A percentile compares a stretch with the other conserved stretches of the same genome.
phyloP scores from a whole-genome alignment of 495 filamentous ascomycete genomes.

The Halenospora varia region DNA sequence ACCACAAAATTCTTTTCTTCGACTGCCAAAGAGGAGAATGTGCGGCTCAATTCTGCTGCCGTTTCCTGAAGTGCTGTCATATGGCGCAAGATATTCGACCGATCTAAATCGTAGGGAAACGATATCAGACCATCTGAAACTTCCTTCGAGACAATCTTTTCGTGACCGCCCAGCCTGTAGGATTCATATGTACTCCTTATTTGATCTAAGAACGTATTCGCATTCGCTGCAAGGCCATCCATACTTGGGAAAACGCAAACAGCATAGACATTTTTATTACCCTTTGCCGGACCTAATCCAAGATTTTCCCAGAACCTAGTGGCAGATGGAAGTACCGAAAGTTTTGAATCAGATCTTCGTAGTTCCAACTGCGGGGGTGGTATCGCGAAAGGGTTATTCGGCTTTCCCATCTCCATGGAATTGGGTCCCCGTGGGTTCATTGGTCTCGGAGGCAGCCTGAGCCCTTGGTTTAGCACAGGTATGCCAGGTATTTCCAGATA shows the following conservation, averaged over 20 bases:
- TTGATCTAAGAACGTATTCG: slow-evolving; percentile 66
- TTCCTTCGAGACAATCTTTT: slow-evolving; percentile 46
- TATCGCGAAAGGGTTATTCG: slow-evolving; percentile 39
- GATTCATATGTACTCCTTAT: slow-evolving; percentile 73
- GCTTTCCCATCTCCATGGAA: slow-evolving; percentile 28
- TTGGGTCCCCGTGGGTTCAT: slow-evolving; percentile 28
- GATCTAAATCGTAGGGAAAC: slow-evolving; percentile 10
- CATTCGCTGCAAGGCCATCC: slow-evolving; percentile 53
- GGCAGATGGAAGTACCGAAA: slow-evolving; percentile 76
- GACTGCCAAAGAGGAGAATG: slow-evolving; percentile 40
- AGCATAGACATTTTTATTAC: slow-evolving; percentile 71
- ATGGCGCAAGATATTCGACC: slow-evolving; percentile 11
- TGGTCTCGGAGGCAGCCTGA: slow-evolving; percentile 41
- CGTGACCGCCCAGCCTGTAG: slow-evolving; percentile 71
- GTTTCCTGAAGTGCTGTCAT: slow-evolving; percentile 31
- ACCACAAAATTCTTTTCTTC: slow-evolving; percentile 68
- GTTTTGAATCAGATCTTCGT: slow-evolving; percentile 64
- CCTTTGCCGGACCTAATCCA: slow-evolving; percentile 73
- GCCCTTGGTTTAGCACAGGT: slow-evolving; percentile 38
- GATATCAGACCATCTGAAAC: slow-evolving; percentile 45
- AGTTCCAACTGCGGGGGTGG: slow-evolving; percentile 66
- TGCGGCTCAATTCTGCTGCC: slow-evolving; percentile 29
- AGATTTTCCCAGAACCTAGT: slow-evolving; percentile 89
- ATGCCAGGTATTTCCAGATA: slow-evolving; percentile 51
- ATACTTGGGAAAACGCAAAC: slow-evolving; percentile 74